Evolutionary conservation across 2,329 filamentous ascomycete species (phyloP).

Genomic region (Neospermospora avenae): DNA sequence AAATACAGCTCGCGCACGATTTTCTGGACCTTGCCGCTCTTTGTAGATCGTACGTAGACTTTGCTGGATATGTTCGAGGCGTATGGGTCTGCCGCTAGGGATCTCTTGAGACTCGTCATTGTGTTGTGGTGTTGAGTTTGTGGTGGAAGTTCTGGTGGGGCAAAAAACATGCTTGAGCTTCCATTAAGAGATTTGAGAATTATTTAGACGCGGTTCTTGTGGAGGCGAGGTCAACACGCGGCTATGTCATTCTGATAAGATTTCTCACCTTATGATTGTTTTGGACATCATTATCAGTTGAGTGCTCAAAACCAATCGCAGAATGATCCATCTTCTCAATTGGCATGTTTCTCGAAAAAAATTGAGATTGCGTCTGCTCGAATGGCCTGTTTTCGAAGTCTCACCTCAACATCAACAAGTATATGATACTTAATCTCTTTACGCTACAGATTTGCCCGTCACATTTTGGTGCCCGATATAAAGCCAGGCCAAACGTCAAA

Average conservation of each 20-base stretch:
- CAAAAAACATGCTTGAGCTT: slow-evolving; percentile 2
- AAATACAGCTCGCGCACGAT: slow-evolving; percentile 96
- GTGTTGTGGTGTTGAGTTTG: slow-evolving; percentile 9
- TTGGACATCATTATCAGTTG: too few species aligned
- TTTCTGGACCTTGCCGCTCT: slow-evolving; percentile 96
- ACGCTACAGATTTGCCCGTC: too few species aligned
- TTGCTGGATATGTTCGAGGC: slow-evolving; percentile 87
- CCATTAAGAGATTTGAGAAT: slow-evolving; percentile 11
- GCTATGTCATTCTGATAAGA: not conserved
- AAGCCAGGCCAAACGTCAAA: too few species aligned
- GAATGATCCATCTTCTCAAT: too few species aligned
- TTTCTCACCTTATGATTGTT: not conserved
- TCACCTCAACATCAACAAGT: too few species aligned
- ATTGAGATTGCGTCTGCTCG: too few species aligned
- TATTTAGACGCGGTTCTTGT: slow-evolving; percentile 14
- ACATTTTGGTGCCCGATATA: too few species aligned
- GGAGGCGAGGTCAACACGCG: slow-evolving; percentile 5
- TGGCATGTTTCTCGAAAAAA: too few species aligned
- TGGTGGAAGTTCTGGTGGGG: slow-evolving; percentile 1
- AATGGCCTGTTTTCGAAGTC: too few species aligned
- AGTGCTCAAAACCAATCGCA: too few species aligned
- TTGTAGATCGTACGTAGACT: slow-evolving; percentile 90
- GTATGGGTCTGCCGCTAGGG: slow-evolving; percentile 48
- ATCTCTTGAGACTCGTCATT: slow-evolving; percentile 66
- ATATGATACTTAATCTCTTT: too few species aligned